Evolutionary conservation across 1,139 yeast species (phyloP).

Genomic region (Blastobotrys proliferans): DNA sequence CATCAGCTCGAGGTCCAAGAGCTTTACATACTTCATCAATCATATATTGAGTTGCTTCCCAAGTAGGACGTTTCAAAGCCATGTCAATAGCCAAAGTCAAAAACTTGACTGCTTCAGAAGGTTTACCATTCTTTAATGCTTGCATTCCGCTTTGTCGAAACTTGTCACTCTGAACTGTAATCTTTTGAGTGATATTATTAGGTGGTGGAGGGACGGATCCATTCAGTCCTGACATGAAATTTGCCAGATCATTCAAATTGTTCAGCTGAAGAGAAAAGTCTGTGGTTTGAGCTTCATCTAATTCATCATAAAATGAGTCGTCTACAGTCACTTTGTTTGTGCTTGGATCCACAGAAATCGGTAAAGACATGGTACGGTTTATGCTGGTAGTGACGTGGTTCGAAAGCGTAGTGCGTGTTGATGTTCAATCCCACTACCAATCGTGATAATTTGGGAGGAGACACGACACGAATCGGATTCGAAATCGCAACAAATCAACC

Average conservation of each 20-base stretch:
- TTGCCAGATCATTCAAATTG: slow-evolving; percentile 60
- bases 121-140: slow-evolving; percentile 57
- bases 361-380: slow-evolving; percentile 22
- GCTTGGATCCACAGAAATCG: slow-evolving; percentile 31
- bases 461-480: no score
- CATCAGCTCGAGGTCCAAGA: slow-evolving; percentile 79
- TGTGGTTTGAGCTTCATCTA: slow-evolving; percentile 24
- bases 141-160: slow-evolving; percentile 69
- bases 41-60: slow-evolving; percentile 79
- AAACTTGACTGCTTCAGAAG: slow-evolving; percentile 68
- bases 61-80: slow-evolving; percentile 75
- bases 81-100: slow-evolving; percentile 76
- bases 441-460: no score
- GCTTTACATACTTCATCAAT: slow-evolving; percentile 72
- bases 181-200: slow-evolving; percentile 44
- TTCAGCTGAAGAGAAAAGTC: slow-evolving; percentile 48
- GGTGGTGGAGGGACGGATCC: slow-evolving; percentile 65
- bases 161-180: slow-evolving; percentile 62
- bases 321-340: slow-evolving; percentile 33
- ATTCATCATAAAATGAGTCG: slow-evolving; percentile 23
- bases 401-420: no score
- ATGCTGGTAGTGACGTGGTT: no score
- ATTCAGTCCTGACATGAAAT: slow-evolving; percentile 55
- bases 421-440: no score
- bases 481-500: no score